Conservation (phyloP, 495 filamentous ascomycete species). For the Penicillium arizonense region DNA sequence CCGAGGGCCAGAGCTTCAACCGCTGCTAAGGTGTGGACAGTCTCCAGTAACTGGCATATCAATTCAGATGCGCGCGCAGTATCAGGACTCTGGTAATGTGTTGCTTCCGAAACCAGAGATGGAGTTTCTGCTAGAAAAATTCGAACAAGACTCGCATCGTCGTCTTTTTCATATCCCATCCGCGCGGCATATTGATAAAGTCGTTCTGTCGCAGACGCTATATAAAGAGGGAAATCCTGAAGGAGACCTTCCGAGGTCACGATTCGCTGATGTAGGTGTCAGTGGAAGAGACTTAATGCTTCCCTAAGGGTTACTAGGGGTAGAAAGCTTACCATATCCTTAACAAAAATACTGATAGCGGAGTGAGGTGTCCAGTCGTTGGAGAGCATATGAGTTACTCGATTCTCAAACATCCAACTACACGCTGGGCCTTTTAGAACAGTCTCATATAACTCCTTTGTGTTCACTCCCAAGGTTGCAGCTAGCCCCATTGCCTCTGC, state of each 20-base stretch:
- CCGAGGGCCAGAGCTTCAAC: slow-evolving; percentile 11
- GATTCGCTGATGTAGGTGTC: slow-evolving; percentile 2
- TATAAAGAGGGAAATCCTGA: slow-evolving; percentile 10
- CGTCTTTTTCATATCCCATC: slow-evolving; percentile 7
- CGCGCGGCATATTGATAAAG: slow-evolving; percentile 8
- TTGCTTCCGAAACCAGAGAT: slow-evolving; percentile 5
- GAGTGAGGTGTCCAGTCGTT: slow-evolving; percentile 12
- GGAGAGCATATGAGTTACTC: slow-evolving; percentile 9
- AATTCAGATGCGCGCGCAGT: background rate
- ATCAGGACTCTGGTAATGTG: background rate
- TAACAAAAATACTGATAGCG: slow-evolving; percentile 9
- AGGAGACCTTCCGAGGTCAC: slow-evolving; percentile 9
- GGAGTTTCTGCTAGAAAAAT: slow-evolving; percentile 3
- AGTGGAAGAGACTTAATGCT: background rate
- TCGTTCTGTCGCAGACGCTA: slow-evolving; percentile 9
- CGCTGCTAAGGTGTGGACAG: slow-evolving; percentile 4
- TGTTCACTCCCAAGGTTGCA: slow-evolving; percentile 9
- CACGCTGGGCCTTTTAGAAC: slow-evolving; percentile 6
- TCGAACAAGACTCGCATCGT: slow-evolving; percentile 10
- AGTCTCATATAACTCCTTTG: slow-evolving; percentile 5
- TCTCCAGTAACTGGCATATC: slow-evolving; percentile 4
- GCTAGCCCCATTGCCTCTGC: slow-evolving; percentile 10
- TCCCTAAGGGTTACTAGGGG: background rate
- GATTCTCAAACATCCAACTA: slow-evolving; percentile 15
- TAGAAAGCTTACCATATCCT: slow-evolving; percentile 6